phyloP scores from a whole-genome alignment of 108 stramenopile genomes.

The Mayamaea pseudoterrestris region DNA sequence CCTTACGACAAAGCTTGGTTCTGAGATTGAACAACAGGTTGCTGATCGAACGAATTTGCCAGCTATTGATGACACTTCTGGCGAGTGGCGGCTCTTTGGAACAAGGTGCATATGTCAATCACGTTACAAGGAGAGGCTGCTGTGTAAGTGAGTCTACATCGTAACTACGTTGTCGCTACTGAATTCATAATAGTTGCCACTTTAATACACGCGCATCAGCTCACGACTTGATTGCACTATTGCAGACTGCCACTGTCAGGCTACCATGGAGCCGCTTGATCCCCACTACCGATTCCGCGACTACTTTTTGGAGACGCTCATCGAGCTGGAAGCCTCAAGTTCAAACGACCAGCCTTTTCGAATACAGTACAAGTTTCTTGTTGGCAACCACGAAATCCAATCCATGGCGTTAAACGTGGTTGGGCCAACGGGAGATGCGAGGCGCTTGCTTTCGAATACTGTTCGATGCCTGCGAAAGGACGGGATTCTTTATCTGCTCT shows the following conservation, averaged over 20 bases:
- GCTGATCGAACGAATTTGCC: constrained; percentile 14
- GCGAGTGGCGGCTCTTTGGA: constrained; percentile 48
- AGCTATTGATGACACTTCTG: constrained; percentile 21
- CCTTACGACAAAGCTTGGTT: not conserved
- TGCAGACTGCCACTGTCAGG: constrained; percentile 75
- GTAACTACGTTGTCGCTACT: too few relatives aligned
- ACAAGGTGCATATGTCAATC: constrained; percentile 22
- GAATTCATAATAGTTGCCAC: too few relatives aligned
- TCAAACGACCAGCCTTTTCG: constrained; percentile 23
- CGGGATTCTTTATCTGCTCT: constrained; percentile 41
- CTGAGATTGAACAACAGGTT: constrained; percentile 6
- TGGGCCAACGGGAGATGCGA: not conserved
- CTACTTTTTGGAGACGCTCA: constrained; percentile 35
- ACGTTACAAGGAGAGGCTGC: constrained; percentile 26
- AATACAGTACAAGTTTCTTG: constrained; percentile 38
- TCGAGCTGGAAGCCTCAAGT: constrained; percentile 31
- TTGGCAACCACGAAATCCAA: constrained; percentile 16
- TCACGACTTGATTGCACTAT: too few relatives aligned
- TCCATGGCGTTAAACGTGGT: constrained; percentile 14
- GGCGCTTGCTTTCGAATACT: constrained; percentile 13
- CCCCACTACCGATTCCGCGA: constrained; percentile 54
- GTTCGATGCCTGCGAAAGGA: constrained; percentile 49
- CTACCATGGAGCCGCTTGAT: constrained; percentile 50
- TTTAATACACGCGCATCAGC: too few relatives aligned
- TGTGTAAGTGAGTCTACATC: too few relatives aligned